Evolutionary conservation across 2,329 filamentous ascomycete genomes (phyloP).

Genomic region (Venturia pyrina): DNA sequence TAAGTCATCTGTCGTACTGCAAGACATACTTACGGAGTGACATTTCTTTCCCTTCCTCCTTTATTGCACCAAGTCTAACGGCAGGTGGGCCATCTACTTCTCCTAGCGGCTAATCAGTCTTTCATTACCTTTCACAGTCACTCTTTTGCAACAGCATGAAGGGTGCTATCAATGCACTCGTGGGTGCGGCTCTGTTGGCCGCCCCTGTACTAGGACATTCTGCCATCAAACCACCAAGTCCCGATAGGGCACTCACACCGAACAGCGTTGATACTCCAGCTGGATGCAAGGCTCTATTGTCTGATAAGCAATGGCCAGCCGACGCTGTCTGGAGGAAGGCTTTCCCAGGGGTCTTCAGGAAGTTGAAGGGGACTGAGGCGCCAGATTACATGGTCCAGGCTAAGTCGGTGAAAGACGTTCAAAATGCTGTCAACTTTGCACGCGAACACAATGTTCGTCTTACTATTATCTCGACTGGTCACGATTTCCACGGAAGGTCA

Average conservation of each 20-base stretch:
- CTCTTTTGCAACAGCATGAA: neutral
- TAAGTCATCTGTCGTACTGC: neutral
- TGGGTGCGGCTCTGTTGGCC: neutral
- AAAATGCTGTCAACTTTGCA: constrained; percentile 11
- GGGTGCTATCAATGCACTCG: neutral
- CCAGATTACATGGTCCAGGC: constrained; percentile 12
- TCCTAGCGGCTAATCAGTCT: neutral
- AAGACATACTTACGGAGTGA: neutral
- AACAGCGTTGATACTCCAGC: constrained; percentile 5
- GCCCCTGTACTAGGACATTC: neutral
- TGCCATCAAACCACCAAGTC: constrained; percentile 11
- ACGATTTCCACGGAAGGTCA: constrained; percentile 12
- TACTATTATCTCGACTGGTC: constrained; percentile 12
- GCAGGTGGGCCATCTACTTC: neutral
- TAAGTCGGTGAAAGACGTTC: constrained; percentile 10
- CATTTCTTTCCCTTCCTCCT: neutral
- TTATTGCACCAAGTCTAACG: neutral
- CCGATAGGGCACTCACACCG: constrained; percentile 11
- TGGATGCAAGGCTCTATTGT: constrained; percentile 12
- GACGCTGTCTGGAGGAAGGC: constrained; percentile 5
- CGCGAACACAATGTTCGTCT: constrained; percentile 12
- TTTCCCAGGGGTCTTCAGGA: constrained; percentile 9
- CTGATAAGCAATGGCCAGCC: constrained; percentile 11
- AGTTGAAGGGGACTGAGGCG: constrained; percentile 10
- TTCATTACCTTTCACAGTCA: neutral